These are phyloP conservation scores for Kazachstania martiniae DNA, from an alignment of 805 yeast genomes.

Conservation along the genomic window DNA sequence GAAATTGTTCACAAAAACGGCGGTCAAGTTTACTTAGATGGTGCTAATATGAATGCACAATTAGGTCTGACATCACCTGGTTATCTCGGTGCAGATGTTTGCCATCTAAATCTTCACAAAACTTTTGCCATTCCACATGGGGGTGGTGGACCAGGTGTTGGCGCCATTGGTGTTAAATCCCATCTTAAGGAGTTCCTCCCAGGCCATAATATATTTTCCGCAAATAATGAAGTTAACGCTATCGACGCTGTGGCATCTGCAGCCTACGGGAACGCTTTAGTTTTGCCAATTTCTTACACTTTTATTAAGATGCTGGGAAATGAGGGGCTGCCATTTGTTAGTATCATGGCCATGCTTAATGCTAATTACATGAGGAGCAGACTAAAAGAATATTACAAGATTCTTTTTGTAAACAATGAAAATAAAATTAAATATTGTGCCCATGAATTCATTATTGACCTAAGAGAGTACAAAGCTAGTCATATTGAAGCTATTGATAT, in stretches of 20 bases:
- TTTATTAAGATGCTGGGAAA: conserved; percentile 93
- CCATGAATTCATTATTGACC: conserved; percentile 90
- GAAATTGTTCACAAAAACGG: conserved; percentile 78
- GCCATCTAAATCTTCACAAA: conserved; percentile 93
- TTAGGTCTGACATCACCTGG: conserved; percentile 97
- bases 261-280: conserved; percentile 91
- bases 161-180: conserved; percentile 86
- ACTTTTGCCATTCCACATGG: conserved; percentile 98
- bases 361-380: conserved; percentile 91
- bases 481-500: conserved; percentile 93
- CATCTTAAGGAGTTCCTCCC: conserved; percentile 81
- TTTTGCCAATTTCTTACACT: conserved; percentile 86
- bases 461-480: conserved; percentile 65
- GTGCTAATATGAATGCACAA: conserved; percentile 99
- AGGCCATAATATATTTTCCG: conserved; percentile 47
- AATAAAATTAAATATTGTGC: conserved; percentile 67
- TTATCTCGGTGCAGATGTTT: conserved; percentile 95
- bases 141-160: conserved; percentile 99
- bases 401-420: conserved; percentile 49
- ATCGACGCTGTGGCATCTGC: conserved; percentile 73
- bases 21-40: conserved; percentile 95
- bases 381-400: conserved; percentile 57
- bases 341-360: conserved; percentile 82
- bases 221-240: neutral
- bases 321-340: conserved; percentile 71